A percentile compares a stretch with the other conserved stretches of the same genome.
Evolutionary conservation across 2,329 filamentous ascomycete species (phyloP).

Genomic region (Fusarium veterinarium): DNA sequence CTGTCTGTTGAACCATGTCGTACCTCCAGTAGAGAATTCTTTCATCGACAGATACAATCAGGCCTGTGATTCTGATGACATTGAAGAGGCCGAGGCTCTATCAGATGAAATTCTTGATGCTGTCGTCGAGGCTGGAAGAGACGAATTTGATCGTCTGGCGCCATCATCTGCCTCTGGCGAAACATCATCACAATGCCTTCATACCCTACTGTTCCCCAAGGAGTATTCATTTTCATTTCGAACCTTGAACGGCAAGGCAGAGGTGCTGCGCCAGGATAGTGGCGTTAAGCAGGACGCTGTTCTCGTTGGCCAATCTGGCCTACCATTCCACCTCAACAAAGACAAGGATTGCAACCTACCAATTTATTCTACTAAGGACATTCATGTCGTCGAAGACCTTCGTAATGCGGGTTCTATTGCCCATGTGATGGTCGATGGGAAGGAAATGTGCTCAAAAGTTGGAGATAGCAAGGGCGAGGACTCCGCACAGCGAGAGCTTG

Average conservation of each 20-base stretch:
- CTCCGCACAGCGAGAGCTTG: neutral
- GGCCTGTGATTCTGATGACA: accelerated
- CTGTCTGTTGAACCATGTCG: neutral
- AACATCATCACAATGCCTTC: neutral
- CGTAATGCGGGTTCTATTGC: neutral
- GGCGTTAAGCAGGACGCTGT: no score
- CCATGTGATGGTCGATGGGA: neutral
- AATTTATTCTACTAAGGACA: neutral
- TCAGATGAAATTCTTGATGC: neutral
- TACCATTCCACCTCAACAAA: neutral
- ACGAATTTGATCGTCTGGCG: accelerated
- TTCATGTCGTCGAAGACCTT: neutral
- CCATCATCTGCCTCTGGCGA: neutral
- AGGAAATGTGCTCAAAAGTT: neutral
- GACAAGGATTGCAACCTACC: neutral
- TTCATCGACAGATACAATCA: neutral
- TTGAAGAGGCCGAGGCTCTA: neutral
- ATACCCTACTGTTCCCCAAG: neutral
- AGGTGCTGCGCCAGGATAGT: no score
- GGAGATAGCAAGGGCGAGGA: neutral
- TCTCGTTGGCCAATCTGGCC: neutral
- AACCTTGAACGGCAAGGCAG: no score
- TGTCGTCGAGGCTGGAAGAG: neutral
- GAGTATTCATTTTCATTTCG: neutral
- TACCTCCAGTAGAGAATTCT: neutral